A percentile compares a stretch with the other conserved stretches of the same genome.
Conservation (phyloP, 331 rosid species). For the Prunus yedoensis region DNA sequence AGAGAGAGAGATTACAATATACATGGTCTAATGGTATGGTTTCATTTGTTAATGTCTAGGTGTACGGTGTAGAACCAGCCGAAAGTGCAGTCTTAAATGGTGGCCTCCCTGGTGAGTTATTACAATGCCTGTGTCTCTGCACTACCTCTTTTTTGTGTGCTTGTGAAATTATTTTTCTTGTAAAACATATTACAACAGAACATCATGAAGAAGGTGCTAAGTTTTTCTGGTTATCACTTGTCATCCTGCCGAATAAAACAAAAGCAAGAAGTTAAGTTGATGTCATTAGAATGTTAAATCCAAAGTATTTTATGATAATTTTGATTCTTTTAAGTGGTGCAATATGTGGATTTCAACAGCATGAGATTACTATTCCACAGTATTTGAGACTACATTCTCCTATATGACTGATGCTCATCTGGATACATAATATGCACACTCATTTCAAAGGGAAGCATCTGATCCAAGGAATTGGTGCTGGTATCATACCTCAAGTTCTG, state of each 20-base stretch:
- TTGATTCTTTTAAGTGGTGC: background rate
- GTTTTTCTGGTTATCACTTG: background rate
- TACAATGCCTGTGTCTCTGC: background rate
- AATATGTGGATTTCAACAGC: background rate
- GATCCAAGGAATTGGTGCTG: conserved; percentile 83
- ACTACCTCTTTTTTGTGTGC: background rate
- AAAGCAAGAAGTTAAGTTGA: background rate
- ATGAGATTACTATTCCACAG: background rate
- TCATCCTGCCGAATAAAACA: too few relatives aligned
- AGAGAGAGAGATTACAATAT: background rate
- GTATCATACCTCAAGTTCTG: conserved; percentile 49
- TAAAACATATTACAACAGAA: background rate
- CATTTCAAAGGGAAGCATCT: conserved; percentile 59
- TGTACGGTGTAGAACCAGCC: conserved; percentile 83
- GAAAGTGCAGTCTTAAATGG: conserved; percentile 87
- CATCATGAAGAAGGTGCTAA: background rate
- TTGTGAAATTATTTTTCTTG: background rate
- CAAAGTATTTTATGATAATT: background rate
- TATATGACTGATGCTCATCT: background rate
- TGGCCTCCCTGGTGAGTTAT: conserved; percentile 61
- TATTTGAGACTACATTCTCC: background rate
- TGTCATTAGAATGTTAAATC: background rate
- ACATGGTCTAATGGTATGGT: background rate
- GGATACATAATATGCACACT: conserved; percentile 1
- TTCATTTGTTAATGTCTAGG: conserved; percentile 29